Percentiles rank a stretch among this genome's conserved stretches.
phyloP scores from a whole-genome alignment of 2,329 filamentous ascomycete species.

The Scedosporium apiospermum region DNA sequence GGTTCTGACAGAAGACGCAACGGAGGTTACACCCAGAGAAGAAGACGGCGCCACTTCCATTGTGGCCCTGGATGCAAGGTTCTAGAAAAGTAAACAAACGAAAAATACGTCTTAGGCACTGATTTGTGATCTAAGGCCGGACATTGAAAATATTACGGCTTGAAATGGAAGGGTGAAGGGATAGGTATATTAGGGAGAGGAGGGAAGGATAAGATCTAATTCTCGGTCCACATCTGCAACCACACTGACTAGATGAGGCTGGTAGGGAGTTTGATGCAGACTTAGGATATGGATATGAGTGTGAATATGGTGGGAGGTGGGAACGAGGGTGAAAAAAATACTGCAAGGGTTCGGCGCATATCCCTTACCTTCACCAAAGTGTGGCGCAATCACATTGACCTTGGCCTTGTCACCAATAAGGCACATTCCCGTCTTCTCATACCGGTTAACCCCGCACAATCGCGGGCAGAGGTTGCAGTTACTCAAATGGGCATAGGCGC shows the following conservation, averaged over 20 bases:
- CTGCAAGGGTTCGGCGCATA: not conserved
- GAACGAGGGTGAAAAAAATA: not conserved
- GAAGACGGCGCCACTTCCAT: slow-evolving; percentile 73
- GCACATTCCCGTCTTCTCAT: slow-evolving; percentile 67
- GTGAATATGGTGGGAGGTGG: no score
- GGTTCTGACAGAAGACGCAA: slow-evolving; percentile 73
- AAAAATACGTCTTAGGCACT: no score
- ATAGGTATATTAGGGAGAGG: not conserved
- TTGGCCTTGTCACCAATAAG: slow-evolving; percentile 68
- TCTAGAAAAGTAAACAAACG: not conserved
- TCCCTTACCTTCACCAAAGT: slow-evolving; percentile 63
- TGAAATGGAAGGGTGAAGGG: no score
- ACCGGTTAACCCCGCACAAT: slow-evolving; percentile 71
- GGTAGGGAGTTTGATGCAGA: no score
- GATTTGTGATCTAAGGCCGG: not conserved
- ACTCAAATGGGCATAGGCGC: slow-evolving; percentile 63
- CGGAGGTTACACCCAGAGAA: slow-evolving; percentile 67
- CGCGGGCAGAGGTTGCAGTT: slow-evolving; percentile 78
- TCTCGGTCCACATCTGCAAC: not conserved
- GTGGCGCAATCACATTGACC: slow-evolving; percentile 76
- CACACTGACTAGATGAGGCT: not conserved
- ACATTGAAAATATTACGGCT: no score
- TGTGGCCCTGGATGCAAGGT: slow-evolving; percentile 72
- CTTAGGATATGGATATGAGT: no score
- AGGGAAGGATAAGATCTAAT: not conserved